Percentiles rank a stretch among this genome's conserved stretches.
Conservation (phyloP, 2,329 filamentous ascomycete species). For the Calonectria leucothoes region DNA sequence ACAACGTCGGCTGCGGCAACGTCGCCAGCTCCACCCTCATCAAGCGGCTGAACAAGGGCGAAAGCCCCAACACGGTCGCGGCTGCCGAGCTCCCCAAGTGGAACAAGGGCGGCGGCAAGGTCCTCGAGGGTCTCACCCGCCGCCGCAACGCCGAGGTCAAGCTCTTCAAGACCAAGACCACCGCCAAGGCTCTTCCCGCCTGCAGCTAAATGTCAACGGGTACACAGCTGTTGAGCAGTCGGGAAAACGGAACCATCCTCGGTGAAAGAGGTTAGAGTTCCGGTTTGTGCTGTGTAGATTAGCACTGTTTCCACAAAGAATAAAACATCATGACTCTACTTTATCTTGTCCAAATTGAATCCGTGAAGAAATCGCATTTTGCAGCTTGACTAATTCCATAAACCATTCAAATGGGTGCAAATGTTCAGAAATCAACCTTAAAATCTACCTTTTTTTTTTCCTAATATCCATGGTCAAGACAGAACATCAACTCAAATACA, state of each 20-base stretch:
- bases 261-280: too few species aligned
- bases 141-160: conserved; percentile 58
- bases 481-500: not conserved
- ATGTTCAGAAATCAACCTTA: too few species aligned
- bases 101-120: conserved; percentile 54
- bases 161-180: conserved; percentile 40
- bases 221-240: not conserved
- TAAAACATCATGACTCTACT: not conserved
- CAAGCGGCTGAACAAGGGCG: conserved; percentile 29
- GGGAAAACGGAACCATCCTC: not conserved
- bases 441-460: too few species aligned
- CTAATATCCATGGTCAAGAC: not conserved
- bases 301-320: not conserved
- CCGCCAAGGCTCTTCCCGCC: conserved; percentile 24
- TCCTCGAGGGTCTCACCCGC: conserved; percentile 53
- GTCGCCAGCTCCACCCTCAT: conserved; percentile 52
- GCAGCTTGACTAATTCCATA: too few species aligned
- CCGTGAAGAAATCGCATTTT: not conserved
- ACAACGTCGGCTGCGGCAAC: conserved; percentile 61
- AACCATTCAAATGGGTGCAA: too few species aligned
- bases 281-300: not conserved
- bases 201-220: not conserved
- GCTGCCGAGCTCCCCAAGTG: conserved; percentile 60
- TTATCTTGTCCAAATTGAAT: not conserved
- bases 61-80: conserved; percentile 49